Evolutionary conservation across 371 early-diverging fungal genomes (phyloP), one percentile per base, ranked within the genome.

Genomic region (Mucor indicus): DNA sequence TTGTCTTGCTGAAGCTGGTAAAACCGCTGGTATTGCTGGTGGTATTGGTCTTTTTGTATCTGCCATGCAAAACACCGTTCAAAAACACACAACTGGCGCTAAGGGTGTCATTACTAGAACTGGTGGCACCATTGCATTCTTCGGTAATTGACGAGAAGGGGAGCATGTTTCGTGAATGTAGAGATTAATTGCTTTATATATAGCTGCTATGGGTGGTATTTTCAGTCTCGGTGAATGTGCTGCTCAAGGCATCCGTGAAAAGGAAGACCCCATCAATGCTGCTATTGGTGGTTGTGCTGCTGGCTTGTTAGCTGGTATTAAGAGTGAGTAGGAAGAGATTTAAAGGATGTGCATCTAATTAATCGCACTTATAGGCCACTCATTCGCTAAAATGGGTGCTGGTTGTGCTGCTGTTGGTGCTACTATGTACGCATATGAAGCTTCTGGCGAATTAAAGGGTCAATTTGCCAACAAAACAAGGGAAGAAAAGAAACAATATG

Each of bases 161-260:
- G n/a, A n/a, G n/a, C n/a, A n/a, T n/a, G n/a, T n/a, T n/a, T n/a
- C n/a, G n/a, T n/a, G n/a, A n/a, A n/a, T n/a, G n/a, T n/a, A n/a
- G n/a, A n/a, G 38, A 38, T 20, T 13, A 15, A 44, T 17, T 12
- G 8, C 29, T 16, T 29, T 29, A 39, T 16, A 24, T 21, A 44
- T 68, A 85, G 89, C 87, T 57, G 89, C 85, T 15, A 85, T 89
- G 83, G 89, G 87, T 50, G 89, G 89, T 69, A 74, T 87, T 37
- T 89, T 84, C 72, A 75, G 86, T 33, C 73, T 84, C 15, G 82
- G 81, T 38, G 86, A 84, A 50, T 75, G 79, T 33, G 74, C 73
- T 24, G 70, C 75, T n/a, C 64, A 75, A 30, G 68, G 74, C 48
- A 61, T 75, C 49, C 85, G 89, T 50, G 77, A 74, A 54, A 71